Evolutionary conservation across 2,329 filamentous ascomycete species (phyloP).

Genomic region (Didymella exigua): DNA sequence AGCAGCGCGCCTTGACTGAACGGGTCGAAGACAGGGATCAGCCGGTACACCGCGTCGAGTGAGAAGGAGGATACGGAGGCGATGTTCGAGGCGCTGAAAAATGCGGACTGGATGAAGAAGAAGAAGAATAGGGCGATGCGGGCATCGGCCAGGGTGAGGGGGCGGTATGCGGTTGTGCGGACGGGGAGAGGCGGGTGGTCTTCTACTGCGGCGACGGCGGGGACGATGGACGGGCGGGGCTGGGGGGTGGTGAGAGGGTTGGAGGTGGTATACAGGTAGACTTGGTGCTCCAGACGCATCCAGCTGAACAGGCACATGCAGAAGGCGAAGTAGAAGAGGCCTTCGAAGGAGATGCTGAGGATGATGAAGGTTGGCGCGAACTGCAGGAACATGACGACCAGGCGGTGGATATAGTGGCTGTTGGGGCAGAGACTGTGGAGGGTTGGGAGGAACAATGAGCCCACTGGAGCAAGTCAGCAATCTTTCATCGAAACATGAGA

Average conservation of each 20-base stretch:
- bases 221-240: constrained; percentile 38
- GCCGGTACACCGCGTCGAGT: constrained; percentile 83
- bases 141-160: constrained; percentile 79
- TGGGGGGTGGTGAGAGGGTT: constrained; percentile 16
- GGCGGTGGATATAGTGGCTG: constrained; percentile 85
- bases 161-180: constrained; percentile 59
- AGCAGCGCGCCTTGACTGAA: constrained; percentile 89
- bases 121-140: constrained; percentile 94
- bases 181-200: constrained; percentile 39
- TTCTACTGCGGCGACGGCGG: constrained; percentile 49
- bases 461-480: constrained; percentile 57
- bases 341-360: constrained; percentile 95
- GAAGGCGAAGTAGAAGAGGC: constrained; percentile 92
- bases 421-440: constrained; percentile 81
- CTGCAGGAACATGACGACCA: constrained; percentile 87
- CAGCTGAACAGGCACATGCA: constrained; percentile 81
- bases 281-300: constrained; percentile 87
- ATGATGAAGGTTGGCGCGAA: constrained; percentile 95
- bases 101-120: constrained; percentile 89
- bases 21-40: constrained; percentile 91
- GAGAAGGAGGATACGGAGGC: constrained; percentile 94
- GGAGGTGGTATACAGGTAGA: constrained; percentile 57
- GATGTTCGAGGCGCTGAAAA: constrained; percentile 96
- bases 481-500: background rate
- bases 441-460: constrained; percentile 79